phyloP scores from a whole-genome alignment of 345 rosid species.

The Durio zibethinus region DNA sequence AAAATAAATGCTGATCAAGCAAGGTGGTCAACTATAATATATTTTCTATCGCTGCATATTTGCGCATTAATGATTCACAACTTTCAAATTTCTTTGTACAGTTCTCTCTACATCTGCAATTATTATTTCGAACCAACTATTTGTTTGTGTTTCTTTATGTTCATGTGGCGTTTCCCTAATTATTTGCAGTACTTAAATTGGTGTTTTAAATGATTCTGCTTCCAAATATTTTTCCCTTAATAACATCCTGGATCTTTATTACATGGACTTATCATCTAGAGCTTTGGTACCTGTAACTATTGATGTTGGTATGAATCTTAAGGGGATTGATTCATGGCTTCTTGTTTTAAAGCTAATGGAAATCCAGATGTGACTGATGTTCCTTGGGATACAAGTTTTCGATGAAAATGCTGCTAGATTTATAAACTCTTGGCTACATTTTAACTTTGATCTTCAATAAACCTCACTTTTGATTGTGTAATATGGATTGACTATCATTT shows the following conservation, averaged over 20 bases:
- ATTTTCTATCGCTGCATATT: background rate
- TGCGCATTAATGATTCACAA: background rate
- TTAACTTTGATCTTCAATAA: slow-evolving; percentile 6
- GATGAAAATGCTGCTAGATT: background rate
- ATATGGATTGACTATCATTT: background rate
- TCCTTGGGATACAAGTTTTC: background rate
- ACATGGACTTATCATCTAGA: slow-evolving; percentile 1
- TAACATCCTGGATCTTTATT: background rate
- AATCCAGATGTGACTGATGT: background rate
- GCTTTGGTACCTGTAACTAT: background rate
- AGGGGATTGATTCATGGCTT: background rate
- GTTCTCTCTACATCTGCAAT: too few relatives aligned
- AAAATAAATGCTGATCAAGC: slow-evolving; percentile 64
- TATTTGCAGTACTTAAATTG: background rate
- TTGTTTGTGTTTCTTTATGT: background rate
- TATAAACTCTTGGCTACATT: background rate
- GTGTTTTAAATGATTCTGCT: background rate
- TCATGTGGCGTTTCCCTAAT: background rate
- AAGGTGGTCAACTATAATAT: slow-evolving; percentile 46
- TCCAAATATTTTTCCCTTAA: background rate
- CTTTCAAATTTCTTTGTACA: background rate
- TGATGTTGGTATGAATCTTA: background rate
- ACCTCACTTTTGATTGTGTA: background rate
- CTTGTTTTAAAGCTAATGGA: background rate
- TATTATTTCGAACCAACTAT: too few relatives aligned